Conservation (phyloP, 2,329 filamentous ascomycete species). For the Thelonectria discophora region DNA sequence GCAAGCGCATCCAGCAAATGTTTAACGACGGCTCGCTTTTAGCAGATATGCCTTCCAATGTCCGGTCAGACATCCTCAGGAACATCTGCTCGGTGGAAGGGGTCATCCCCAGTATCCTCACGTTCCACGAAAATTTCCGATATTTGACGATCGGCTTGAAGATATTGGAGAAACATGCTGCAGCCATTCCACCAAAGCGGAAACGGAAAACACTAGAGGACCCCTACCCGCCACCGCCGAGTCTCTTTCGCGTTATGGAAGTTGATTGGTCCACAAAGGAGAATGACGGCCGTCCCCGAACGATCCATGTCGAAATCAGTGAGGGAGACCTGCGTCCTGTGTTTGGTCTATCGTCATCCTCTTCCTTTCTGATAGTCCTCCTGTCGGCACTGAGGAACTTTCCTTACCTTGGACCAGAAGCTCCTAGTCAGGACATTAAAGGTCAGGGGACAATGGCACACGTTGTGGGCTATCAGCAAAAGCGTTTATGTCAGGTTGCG, state of each 20-base stretch:
- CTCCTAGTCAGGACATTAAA: neutral
- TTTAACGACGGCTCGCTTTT: neutral
- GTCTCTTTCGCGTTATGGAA: neutral
- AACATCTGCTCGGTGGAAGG: neutral
- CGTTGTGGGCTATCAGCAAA: neutral
- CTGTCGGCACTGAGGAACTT: neutral
- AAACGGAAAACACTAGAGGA: neutral
- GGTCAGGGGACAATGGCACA: neutral
- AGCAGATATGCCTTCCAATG: neutral
- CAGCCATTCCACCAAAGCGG: neutral
- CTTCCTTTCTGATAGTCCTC: neutral
- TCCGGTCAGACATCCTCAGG: neutral
- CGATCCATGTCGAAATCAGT: neutral
- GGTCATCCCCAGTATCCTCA: neutral
- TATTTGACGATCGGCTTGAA: slow-evolving; percentile 2
- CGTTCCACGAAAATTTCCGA: slow-evolving; percentile 1
- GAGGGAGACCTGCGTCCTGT: neutral
- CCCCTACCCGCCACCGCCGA: neutral
- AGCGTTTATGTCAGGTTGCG: neutral
- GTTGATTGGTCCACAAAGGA: neutral
- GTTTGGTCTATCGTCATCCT: neutral
- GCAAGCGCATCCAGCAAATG: neutral
- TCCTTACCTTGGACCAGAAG: neutral
- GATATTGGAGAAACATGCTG: slow-evolving; percentile 1
- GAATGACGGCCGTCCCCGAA: neutral